phyloP scores from a whole-genome alignment of 2,329 filamentous ascomycete species.

The Exophiala calicioides region DNA sequence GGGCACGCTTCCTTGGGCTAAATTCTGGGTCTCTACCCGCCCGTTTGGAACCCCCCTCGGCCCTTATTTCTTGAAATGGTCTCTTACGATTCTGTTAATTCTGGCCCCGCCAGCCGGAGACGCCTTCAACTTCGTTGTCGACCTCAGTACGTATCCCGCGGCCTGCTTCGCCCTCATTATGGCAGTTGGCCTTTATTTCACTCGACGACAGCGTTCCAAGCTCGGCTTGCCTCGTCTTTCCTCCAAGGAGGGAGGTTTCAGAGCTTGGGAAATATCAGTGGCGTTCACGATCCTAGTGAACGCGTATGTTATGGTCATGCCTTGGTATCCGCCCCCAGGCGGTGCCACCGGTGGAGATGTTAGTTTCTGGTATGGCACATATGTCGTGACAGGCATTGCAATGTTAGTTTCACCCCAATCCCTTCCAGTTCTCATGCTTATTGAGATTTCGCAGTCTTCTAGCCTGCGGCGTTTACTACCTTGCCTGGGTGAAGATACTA shows the following conservation, averaged over 20 bases:
- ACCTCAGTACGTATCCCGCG: constrained; percentile 59
- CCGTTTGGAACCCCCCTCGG: constrained; percentile 66
- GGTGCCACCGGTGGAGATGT: constrained; percentile 65
- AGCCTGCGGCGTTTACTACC: constrained; percentile 60
- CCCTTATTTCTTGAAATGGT: constrained; percentile 61
- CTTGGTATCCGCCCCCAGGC: constrained; percentile 67
- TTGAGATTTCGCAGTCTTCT: constrained; percentile 44
- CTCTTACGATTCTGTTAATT: constrained; percentile 61
- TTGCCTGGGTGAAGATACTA: constrained; percentile 58
- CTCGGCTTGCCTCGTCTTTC: constrained; percentile 45
- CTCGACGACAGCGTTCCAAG: constrained; percentile 57
- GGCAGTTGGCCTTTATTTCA: constrained; percentile 58
- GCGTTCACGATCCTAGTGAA: constrained; percentile 62
- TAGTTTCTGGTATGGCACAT: constrained; percentile 73
- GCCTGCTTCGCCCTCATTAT: constrained; percentile 61
- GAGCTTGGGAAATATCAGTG: constrained; percentile 60
- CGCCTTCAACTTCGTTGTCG: constrained; percentile 62
- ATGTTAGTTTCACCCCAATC: constrained; percentile 54
- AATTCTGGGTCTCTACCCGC: constrained; percentile 63
- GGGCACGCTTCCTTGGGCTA: constrained; percentile 61
- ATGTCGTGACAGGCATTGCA: constrained; percentile 64
- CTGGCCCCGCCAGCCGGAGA: constrained; percentile 62
- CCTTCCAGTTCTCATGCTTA: constrained; percentile 7
- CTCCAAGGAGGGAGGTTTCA: constrained; percentile 43
- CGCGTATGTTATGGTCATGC: constrained; percentile 66